Percentiles rank a stretch among this genome's conserved stretches.
These are phyloP conservation scores for Neofusicoccum umdonicola DNA, from an alignment of 2,329 filamentous ascomycete species.

Conservation along the genomic window DNA sequence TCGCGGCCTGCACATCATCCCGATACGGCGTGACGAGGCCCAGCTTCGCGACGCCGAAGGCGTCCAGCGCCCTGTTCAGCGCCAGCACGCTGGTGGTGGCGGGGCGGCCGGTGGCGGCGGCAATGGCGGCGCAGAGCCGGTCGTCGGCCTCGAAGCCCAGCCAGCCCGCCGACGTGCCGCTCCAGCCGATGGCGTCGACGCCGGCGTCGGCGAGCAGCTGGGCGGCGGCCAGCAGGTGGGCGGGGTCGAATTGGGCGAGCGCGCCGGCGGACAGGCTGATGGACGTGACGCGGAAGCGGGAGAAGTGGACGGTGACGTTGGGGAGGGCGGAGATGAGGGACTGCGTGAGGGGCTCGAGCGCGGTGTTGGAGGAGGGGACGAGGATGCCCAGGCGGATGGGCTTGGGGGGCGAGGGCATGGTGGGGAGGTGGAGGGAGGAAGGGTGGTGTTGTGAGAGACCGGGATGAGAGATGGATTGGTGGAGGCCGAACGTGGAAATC, in stretches of 20 bases:
- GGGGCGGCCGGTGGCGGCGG: constrained; percentile 36
- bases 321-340: constrained; percentile 20
- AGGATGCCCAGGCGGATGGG: constrained; percentile 38
- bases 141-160: constrained; percentile 34
- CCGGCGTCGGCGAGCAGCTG: constrained; percentile 30
- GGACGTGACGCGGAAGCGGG: constrained; percentile 42
- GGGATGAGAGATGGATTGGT: neutral
- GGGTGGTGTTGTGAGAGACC: neutral
- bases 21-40: constrained; percentile 46
- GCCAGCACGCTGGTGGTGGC: constrained; percentile 44
- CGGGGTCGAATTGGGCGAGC: constrained; percentile 32
- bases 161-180: constrained; percentile 32
- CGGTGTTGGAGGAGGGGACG: constrained; percentile 46
- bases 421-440: neutral
- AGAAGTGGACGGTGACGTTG: constrained; percentile 43
- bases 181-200: constrained; percentile 32
- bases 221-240: constrained; percentile 18
- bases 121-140: constrained; percentile 38
- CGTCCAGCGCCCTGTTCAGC: constrained; percentile 35
- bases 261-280: constrained; percentile 36
- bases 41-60: constrained; percentile 28
- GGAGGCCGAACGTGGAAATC: neutral
- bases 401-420: neutral
- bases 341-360: constrained; percentile 43
- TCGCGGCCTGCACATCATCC: constrained; percentile 39